Evolutionary conservation across 2,329 filamentous ascomycete genomes (phyloP).

Genomic region (Hortaea sp.): DNA sequence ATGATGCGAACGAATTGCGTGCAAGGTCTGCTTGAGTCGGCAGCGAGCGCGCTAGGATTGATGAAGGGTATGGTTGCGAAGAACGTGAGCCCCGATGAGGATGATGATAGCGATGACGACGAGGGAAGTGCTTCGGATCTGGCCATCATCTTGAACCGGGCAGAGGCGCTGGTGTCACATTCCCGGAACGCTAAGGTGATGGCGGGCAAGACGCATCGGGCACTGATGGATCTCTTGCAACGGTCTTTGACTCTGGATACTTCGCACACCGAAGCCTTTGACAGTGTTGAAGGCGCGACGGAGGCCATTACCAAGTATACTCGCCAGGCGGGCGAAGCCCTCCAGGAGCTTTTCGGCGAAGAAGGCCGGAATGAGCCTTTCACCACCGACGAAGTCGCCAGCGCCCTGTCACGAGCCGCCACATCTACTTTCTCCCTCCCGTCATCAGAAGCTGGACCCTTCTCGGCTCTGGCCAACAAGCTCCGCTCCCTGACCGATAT

Average conservation of each 20-base stretch:
- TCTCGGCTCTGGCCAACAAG: slow-evolving; percentile 57
- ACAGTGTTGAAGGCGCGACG: slow-evolving; percentile 55
- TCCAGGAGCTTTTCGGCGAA: slow-evolving; percentile 59
- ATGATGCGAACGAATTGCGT: slow-evolving; percentile 67
- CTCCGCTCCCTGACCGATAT: slow-evolving; percentile 55
- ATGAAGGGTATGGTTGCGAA: slow-evolving; percentile 57
- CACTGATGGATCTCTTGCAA: slow-evolving; percentile 65
- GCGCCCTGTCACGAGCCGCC: slow-evolving; percentile 50
- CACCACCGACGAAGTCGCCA: slow-evolving; percentile 56
- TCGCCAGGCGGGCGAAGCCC: slow-evolving; percentile 54
- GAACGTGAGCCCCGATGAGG: slow-evolving; percentile 41
- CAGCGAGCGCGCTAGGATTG: slow-evolving; percentile 56
- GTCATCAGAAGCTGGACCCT: slow-evolving; percentile 53
- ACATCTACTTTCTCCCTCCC: slow-evolving; percentile 39
- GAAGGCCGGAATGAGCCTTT: slow-evolving; percentile 61
- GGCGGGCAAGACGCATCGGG: slow-evolving; percentile 64
- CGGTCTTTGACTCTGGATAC: slow-evolving; percentile 63
- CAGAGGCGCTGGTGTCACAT: slow-evolving; percentile 62
- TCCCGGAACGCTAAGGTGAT: slow-evolving; percentile 77
- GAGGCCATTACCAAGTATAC: slow-evolving; percentile 57
- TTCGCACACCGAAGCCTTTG: slow-evolving; percentile 59
- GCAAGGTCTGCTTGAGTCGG: slow-evolving; percentile 73
- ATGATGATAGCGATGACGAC: slow-evolving; percentile 46
- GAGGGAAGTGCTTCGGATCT: slow-evolving; percentile 43
- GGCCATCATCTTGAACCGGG: slow-evolving; percentile 57